Conservation (phyloP, 2,329 filamentous ascomycete species). For the Botrytis deweyae region DNA sequence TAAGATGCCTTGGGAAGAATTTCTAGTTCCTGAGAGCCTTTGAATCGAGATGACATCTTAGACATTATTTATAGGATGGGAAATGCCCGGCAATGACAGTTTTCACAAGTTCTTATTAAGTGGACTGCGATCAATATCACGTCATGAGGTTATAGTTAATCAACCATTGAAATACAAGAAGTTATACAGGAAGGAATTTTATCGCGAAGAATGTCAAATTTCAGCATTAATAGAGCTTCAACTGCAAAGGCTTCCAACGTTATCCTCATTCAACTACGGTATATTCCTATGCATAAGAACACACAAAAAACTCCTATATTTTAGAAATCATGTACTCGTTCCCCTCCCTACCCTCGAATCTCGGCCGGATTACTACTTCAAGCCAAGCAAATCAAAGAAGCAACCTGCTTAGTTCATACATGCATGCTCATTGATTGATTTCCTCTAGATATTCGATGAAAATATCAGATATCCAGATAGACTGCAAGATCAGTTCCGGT, state of each 20-base stretch:
- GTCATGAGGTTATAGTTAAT: not conserved
- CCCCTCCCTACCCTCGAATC: not conserved
- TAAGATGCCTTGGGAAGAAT: too few relatives aligned
- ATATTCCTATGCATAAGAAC: not conserved
- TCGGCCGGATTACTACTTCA: not conserved
- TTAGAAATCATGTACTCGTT: not conserved
- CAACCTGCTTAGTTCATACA: not conserved
- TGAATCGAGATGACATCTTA: too few relatives aligned
- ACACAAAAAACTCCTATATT: not conserved
- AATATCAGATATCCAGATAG: not conserved
- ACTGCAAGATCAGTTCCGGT: not conserved
- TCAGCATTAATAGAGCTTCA: fast-evolving
- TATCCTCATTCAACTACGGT: fast-evolving
- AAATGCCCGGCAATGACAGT: not conserved
- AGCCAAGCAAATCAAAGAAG: not conserved
- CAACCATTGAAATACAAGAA: not conserved
- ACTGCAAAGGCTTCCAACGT: not conserved
- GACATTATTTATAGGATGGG: too few relatives aligned
- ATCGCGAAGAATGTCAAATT: not conserved
- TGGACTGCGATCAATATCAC: not conserved
- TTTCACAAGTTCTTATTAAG: not conserved
- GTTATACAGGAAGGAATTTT: not conserved
- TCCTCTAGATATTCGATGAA: not conserved
- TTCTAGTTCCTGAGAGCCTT: too few relatives aligned
- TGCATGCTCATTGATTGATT: not conserved